Evolutionary conservation across 2,329 filamentous ascomycete genomes (phyloP), one percentile per base, ranked within the genome.

Genomic region (Achaetomium macrosporum): DNA sequence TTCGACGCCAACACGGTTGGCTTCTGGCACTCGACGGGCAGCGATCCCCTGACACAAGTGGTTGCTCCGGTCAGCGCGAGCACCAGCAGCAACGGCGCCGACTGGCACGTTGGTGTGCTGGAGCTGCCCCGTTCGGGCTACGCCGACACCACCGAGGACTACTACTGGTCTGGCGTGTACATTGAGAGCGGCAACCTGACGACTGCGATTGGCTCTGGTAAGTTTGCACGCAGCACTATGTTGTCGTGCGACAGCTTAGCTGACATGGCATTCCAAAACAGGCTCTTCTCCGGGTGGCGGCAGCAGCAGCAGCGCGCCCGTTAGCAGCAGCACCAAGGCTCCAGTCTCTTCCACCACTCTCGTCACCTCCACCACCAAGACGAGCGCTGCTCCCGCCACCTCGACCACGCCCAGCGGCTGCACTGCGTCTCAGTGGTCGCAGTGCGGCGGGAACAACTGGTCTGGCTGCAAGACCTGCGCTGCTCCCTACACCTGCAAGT

Each of bases 41-140:
- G 73, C 20, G 75, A 77, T 35, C 69, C 77, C n/a, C 71, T 89
- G 25, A 73, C 68, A 41, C 75, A 78, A 63, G 77, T 77, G 1
- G 81, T 83, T 9, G 75, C 76, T 7, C 81, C 84, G 1, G 75
- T 88, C 49, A 73, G 73, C 10, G 78, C 76, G 0, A 77, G 76
- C 50, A 81, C 84, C 6, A 81, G 75, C 37, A 84, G 80, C 48
- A 85, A 88, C 65, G 85, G 84, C 40, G 78, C 76, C 5, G 85
- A 89, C 65, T 89, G 83, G 83, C 86, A 90, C 69, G 69, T 90
- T 36, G 86, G 86, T 55, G 80, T 87, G 19, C 73, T 88, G 47
- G 80, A 87, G 59, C 72, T 88, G 54, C 81, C 83, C 6, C 74
- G 79, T 17, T 69, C 71, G 36, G 80, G 81, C 0, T 77, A 78